Base-by-base conservation (phyloP, 257 asterid species). In the Dorcoceras hygrometricum region DNA sequence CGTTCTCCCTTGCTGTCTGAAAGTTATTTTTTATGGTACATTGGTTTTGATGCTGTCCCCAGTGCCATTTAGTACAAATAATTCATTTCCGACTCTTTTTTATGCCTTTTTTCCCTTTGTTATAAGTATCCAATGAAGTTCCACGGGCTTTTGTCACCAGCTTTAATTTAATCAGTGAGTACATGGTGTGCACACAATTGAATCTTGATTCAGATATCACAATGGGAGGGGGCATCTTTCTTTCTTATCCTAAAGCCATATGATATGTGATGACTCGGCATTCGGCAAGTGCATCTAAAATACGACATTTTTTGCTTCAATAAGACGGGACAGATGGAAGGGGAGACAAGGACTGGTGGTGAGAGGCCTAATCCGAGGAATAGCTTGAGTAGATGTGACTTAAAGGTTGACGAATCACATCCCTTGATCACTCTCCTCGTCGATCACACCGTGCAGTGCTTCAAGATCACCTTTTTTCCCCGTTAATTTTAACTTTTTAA, bases 281-380 rank as follows among this genome's bases (percentile, higher is more conserved):
- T n/a, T n/a, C n/a, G 50, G 23, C 67, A 75, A 66, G 70, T 71
- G 54, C 74, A 58, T 65, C 19, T 84, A 78, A 82, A 78, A 76
- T 51, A 64, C 63, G 75, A 76, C 82, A 72, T 71, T 32, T 70
- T 23, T 70, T 82, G 89, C 75, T 79, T 76, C 80, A 68, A 76
- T 65, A 69, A 26, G 76, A 82, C 80, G 71, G 70, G 68, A 76
- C 79, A 70, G 67, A 74, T 59, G 48, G 67, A 25, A 57, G 23
- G 64, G 62, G 70, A 58, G 80, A 78, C 84, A 81, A 1, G 23
- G 67, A 57, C 53, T 80, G 73, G 87, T 86, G 88, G 84, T 63
- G 72, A 73, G 58, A 73, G 80, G 82, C 82, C 84, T 80, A 75
- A 76, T 83, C 83, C 80, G 50, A 78, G 82, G 82, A 84, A 80